Conservation (phyloP, 2,329 filamentous ascomycete genomes). For the Pseudocercospora eumusae region DNA sequence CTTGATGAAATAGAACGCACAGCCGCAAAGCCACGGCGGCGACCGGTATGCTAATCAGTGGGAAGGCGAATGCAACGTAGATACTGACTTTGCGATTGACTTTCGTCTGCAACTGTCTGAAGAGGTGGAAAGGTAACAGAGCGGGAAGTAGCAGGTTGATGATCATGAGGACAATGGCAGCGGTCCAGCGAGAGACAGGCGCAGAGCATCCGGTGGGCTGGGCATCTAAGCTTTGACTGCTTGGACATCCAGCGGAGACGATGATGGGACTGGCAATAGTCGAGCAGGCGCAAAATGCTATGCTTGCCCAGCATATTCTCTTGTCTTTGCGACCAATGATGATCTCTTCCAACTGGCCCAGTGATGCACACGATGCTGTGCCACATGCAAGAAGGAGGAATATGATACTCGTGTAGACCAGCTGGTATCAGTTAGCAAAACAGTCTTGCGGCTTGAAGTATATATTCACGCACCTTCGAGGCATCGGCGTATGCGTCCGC, state of each 20-base stretch:
- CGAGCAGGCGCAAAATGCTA: neutral
- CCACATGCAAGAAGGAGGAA: slow-evolving; percentile 12
- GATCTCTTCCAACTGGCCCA: slow-evolving; percentile 5
- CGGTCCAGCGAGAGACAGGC: slow-evolving; percentile 9
- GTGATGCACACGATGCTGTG: neutral
- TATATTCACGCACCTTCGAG: neutral
- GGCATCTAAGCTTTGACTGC: neutral
- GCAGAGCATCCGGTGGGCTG: neutral
- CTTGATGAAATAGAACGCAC: neutral
- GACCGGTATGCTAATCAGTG: slow-evolving; percentile 1
- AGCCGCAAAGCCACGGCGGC: neutral
- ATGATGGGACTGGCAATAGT: neutral
- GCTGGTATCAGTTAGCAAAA: neutral
- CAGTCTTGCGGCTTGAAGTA: neutral
- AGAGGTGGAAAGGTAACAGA: slow-evolving; percentile 4
- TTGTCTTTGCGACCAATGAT: slow-evolving; percentile 6
- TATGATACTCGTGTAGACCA: slow-evolving; percentile 4
- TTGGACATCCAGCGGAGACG: neutral
- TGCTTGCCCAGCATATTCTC: slow-evolving; percentile 7
- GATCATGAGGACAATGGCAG: slow-evolving; percentile 2
- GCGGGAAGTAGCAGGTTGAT: slow-evolving; percentile 6
- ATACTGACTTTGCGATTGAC: slow-evolving; percentile 8
- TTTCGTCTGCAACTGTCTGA: slow-evolving; percentile 7
- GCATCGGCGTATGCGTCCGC: neutral
- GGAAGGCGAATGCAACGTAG: slow-evolving; percentile 8